These are phyloP conservation scores for Zygnema cylindricum DNA, from an alignment of 139 green algal genomes.

Conservation along the genomic window DNA sequence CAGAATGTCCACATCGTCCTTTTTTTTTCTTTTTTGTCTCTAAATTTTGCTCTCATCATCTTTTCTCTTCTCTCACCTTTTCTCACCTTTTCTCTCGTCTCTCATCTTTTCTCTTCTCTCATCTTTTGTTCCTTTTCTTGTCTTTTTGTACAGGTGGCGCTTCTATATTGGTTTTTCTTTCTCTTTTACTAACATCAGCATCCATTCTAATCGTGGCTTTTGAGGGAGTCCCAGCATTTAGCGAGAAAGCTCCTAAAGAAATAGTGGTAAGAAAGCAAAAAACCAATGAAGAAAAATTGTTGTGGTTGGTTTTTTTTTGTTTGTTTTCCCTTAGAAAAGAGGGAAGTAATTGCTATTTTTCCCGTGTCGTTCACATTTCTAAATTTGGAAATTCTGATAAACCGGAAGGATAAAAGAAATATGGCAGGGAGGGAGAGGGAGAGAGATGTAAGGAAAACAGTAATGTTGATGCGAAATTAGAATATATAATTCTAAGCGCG, in stretches of 20 bases:
- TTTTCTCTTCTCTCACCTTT: neutral
- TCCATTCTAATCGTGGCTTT: neutral
- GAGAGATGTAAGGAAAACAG: neutral
- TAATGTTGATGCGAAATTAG: neutral
- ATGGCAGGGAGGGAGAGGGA: neutral
- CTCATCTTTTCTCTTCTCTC: neutral
- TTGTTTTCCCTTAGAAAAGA: neutral
- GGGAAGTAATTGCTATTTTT: neutral
- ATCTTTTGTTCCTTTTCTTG: neutral
- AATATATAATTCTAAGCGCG: neutral
- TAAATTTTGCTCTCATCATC: neutral
- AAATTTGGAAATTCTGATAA: neutral
- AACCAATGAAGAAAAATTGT: neutral
- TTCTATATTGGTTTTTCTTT: neutral
- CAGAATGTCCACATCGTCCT: too few relatives aligned
- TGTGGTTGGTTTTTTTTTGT: neutral
- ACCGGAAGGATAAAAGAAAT: neutral
- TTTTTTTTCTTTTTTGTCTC: too few relatives aligned
- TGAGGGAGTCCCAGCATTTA: slow-evolving; percentile 6
- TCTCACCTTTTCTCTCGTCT: neutral
- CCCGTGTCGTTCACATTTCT: neutral
- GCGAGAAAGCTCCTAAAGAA: neutral
- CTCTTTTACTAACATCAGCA: neutral
- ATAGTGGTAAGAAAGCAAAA: neutral
- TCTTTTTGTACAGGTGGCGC: neutral